Conservation (phyloP, 192 early-diverging fungal species). For the Chytriomyces confervae region DNA sequence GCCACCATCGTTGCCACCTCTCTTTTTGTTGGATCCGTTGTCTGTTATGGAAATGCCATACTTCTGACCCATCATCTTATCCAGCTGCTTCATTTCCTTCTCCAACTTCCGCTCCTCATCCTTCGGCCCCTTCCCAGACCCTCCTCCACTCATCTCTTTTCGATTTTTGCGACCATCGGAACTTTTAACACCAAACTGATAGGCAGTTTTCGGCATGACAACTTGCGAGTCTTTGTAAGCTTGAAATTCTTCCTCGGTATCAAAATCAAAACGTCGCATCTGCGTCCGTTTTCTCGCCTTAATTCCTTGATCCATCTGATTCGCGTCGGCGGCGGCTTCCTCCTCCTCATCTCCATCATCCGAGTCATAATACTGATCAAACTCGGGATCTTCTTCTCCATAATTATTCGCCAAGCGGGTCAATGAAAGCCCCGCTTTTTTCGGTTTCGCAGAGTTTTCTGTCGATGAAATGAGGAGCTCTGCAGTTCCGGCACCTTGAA, state of each 20-base stretch:
- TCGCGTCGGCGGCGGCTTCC: slow-evolving; percentile 34
- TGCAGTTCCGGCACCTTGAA: slow-evolving; percentile 36
- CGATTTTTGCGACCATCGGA: slow-evolving; percentile 62
- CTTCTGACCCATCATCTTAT: slow-evolving; percentile 55
- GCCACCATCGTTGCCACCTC: slow-evolving; percentile 17
- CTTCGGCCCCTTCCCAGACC: background rate
- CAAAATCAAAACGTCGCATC: slow-evolving; percentile 77
- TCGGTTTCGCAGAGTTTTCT: slow-evolving; percentile 14
- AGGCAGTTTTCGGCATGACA: slow-evolving; percentile 75
- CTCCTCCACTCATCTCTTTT: slow-evolving; percentile 36
- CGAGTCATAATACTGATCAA: slow-evolving; percentile 59
- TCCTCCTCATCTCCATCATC: slow-evolving; percentile 44
- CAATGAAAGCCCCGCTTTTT: slow-evolving; percentile 14
- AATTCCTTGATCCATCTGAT: slow-evolving; percentile 73
- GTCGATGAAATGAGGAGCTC: slow-evolving; percentile 25
- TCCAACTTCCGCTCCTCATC: slow-evolving; percentile 44
- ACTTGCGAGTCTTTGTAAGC: slow-evolving; percentile 75
- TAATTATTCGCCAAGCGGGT: slow-evolving; percentile 31
- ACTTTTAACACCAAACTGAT: slow-evolving; percentile 78
- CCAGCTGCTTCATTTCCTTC: slow-evolving; percentile 52
- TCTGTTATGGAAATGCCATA: slow-evolving; percentile 42
- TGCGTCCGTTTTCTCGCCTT: slow-evolving; percentile 73
- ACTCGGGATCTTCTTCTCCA: slow-evolving; percentile 41
- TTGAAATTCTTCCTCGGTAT: slow-evolving; percentile 77
- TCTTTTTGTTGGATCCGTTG: slow-evolving; percentile 10